A percentile compares a stretch with the other conserved stretches of the same genome.
Evolutionary conservation across 2,329 filamentous ascomycete genomes (phyloP).

Genomic region (Pyricularia grisea): DNA sequence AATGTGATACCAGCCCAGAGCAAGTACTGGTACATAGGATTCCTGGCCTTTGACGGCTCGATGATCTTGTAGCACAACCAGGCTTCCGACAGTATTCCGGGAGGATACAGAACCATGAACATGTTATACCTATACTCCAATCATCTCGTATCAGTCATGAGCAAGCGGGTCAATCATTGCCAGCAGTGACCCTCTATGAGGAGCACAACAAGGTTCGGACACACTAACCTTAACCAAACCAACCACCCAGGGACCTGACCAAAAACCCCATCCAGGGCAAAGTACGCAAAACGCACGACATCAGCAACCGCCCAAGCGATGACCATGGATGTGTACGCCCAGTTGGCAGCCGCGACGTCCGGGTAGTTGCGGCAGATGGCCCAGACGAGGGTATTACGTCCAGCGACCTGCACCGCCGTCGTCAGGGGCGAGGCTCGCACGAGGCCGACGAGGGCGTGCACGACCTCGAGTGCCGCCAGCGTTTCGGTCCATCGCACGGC

Average conservation of each 20-base stretch:
- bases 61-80: slow-evolving; percentile 39
- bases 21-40: slow-evolving; percentile 4
- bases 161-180: neutral
- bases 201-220: neutral
- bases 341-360: slow-evolving; percentile 28
- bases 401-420: slow-evolving; percentile 58
- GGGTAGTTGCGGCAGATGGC: slow-evolving; percentile 46
- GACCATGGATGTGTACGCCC: slow-evolving; percentile 43
- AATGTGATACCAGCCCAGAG: slow-evolving; percentile 2
- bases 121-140: slow-evolving; percentile 40
- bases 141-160: neutral
- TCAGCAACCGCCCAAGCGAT: slow-evolving; percentile 60
- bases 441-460: slow-evolving; percentile 50
- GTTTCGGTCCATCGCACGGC: slow-evolving; percentile 32
- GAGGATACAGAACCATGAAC: slow-evolving; percentile 58
- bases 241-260: slow-evolving; percentile 40
- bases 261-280: slow-evolving; percentile 41
- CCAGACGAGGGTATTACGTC: slow-evolving; percentile 57
- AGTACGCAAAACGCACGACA: slow-evolving; percentile 60
- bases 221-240: slow-evolving; percentile 42
- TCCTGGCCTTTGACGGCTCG: neutral
- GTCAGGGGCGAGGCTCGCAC: slow-evolving; percentile 56
- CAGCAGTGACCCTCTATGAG: neutral
- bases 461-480: slow-evolving; percentile 49
- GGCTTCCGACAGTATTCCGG: slow-evolving; percentile 56